Evolutionary conservation across 441 rosid genomes (phyloP).

Genomic region (Populus trichocarpa): DNA sequence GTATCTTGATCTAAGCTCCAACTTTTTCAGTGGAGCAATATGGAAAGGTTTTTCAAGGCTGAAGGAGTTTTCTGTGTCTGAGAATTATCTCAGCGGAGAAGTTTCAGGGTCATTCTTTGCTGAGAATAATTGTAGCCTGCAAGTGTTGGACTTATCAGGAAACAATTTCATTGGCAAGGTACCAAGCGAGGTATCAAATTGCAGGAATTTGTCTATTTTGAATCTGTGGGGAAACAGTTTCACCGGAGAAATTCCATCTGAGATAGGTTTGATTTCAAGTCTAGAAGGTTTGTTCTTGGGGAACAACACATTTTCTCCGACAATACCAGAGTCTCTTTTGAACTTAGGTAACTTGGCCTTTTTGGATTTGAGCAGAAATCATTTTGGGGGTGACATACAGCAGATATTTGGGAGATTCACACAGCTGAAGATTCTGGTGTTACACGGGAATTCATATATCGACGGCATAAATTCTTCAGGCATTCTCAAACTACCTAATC

Average conservation of each 20-base stretch:
- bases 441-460: slow-evolving; percentile 53
- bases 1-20: slow-evolving; percentile 70
- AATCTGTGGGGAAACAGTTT: slow-evolving; percentile 67
- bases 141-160: slow-evolving; percentile 55
- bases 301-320: slow-evolving; percentile 48
- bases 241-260: slow-evolving; percentile 50
- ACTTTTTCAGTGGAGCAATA: slow-evolving; percentile 46
- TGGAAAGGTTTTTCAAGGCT: slow-evolving; percentile 60
- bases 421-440: slow-evolving; percentile 48
- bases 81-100: slow-evolving; percentile 44
- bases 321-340: slow-evolving; percentile 61
- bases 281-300: slow-evolving; percentile 69
- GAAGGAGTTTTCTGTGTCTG: slow-evolving; percentile 49
- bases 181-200: slow-evolving; percentile 51
- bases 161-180: slow-evolving; percentile 48
- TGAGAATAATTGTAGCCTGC: slow-evolving; percentile 43
- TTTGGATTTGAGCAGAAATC: slow-evolving; percentile 69
- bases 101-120: slow-evolving; percentile 38
- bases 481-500: slow-evolving; percentile 48
- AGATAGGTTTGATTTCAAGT: slow-evolving; percentile 55
- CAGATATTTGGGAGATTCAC: slow-evolving; percentile 62
- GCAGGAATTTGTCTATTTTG: slow-evolving; percentile 43
- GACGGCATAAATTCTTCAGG: slow-evolving; percentile 66
- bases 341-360: slow-evolving; percentile 48
- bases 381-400: slow-evolving; percentile 61